Base-by-base conservation (phyloP, 345 rosid species). In the Gossypium bickii region DNA sequence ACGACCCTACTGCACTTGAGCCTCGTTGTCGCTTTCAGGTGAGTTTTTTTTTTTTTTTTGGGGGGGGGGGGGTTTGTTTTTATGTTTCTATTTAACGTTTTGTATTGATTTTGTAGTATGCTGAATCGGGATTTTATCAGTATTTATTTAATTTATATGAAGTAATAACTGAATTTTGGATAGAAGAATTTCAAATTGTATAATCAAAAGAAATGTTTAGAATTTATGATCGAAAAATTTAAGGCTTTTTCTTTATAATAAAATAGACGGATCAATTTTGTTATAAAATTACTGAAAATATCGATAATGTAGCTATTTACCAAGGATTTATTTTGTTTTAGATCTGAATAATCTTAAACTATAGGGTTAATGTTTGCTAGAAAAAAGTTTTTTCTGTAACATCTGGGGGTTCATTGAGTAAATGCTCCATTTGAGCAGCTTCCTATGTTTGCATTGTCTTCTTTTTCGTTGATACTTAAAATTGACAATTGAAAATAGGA, bases 11-110 rank as follows among this genome's bases (percentile, higher is more conserved):
- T 10, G 97, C 97, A 7, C 85, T 85, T 16, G 97, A 93, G 41
- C 99, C 97, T 18, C 91, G 97, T 8, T 95, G 99, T 73, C 87
- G 92, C 43, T 93, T 95, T 74, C 98, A 94, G 93, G 98, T 89
- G 18, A 0, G 12, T 47, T 24, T 20, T 20, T 66, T 43, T 38
- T 44, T 3, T 0, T n/a, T n/a, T n/a, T n/a, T n/a, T n/a, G n/a
- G n/a, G n/a, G n/a, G n/a, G 27, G 69, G 51, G 4, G 43, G 20
- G 20, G 0, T 20, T 20, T 20, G 20, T 20, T 20, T 65, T 65
- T 11, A 34, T 17, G 13, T 47, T 59, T 61, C 15, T 3, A 44
- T 16, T 18, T 7, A 24, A 58, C 6, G 20, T 7, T 45, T 69
- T 25, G 29, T 68, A 38, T 9, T 65, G 24, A 53, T 52, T n/a